These are phyloP conservation scores for Stagonosporopsis rhizophila DNA, from an alignment of 2,329 filamentous ascomycete genomes.

Conservation along the genomic window DNA sequence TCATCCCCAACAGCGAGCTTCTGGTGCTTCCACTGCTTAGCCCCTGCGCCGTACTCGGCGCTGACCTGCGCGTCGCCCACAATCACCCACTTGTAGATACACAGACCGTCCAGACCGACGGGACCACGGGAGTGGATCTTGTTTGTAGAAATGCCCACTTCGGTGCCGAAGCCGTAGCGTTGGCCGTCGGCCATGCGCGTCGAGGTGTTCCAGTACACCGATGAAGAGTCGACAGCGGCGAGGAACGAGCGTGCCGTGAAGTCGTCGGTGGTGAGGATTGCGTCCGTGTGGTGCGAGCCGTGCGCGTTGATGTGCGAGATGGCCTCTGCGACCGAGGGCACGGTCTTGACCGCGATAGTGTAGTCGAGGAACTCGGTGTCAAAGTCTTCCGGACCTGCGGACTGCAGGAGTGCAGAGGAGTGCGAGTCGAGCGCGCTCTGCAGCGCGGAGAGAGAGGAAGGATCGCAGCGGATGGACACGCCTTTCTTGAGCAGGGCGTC, in stretches of 20 bases:
- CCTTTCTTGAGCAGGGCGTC: conserved; percentile 75
- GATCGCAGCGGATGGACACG: conserved; percentile 83
- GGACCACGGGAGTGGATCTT: conserved; percentile 96
- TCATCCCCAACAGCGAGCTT: conserved; percentile 50
- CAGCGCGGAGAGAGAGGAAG: conserved; percentile 70
- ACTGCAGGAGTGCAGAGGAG: conserved; percentile 61
- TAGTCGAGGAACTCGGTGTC: conserved; percentile 89
- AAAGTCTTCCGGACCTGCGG: conserved; percentile 75
- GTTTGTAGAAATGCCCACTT: conserved; percentile 98
- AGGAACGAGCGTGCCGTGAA: conserved; percentile 81
- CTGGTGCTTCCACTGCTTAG: conserved; percentile 64
- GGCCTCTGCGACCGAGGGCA: conserved; percentile 70
- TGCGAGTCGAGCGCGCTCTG: conserved; percentile 54
- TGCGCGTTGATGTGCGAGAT: conserved; percentile 90
- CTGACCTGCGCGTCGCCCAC: conserved; percentile 84
- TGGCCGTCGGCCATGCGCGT: conserved; percentile 95
- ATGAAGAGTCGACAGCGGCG: conserved; percentile 83
- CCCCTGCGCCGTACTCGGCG: conserved; percentile 69
- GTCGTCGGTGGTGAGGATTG: conserved; percentile 76
- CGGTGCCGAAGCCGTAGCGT: conserved; percentile 96
- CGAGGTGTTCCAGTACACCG: conserved; percentile 96
- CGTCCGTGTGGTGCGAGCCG: conserved; percentile 93
- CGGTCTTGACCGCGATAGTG: conserved; percentile 81
- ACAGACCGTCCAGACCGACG: conserved; percentile 91
- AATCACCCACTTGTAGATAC: conserved; percentile 97